Evolutionary conservation across 257 asterid species (phyloP), one percentile per base, ranked within the genome.

Genomic region (Petrea volubilis): DNA sequence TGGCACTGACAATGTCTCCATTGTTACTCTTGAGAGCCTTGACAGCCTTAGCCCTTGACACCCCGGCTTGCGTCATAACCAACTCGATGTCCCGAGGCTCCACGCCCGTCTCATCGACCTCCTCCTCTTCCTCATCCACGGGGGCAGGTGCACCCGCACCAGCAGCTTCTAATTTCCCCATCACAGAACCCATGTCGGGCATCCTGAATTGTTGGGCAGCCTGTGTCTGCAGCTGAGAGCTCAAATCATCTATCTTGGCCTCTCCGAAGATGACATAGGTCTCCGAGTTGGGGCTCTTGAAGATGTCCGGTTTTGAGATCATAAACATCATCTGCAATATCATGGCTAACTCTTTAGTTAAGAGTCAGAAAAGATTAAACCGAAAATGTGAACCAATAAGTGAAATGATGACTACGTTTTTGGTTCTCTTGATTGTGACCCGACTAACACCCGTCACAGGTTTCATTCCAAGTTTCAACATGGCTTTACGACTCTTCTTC

Each of bases 51-150:
- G 71, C 13, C 76, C 68, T 78, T 3, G 77, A 61, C 47, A 78
- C 79, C 58, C 82, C 75, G 5, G 82, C 82, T 64, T 78, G 82
- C 20, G 79, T 78, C 82, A 68, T 73, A n/a, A 78, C 83, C 67
- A 77, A 67, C 58, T 71, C 81, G 51, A 77, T 77, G 74, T 77
- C 81, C 18, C 78, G 81, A 46, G 74, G 58, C 78, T 77, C 81
- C 5, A 77, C 78, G 0, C 78, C 81, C 1, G 70, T 77, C 59
- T 77, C 81, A 15, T 77, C 81, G 6, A 72, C 51, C 56, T 77
- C 81, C n/a, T 77, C 81, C 43, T 77, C 81, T 36, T 77, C 81
- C 70, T 66, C 81, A 0, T 77, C 78, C 1, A 40, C 68, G 24
- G 57, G 73, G 3, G 61, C 62, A 49, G 50, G 12, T 38, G 46